These are phyloP conservation scores for Solanum clarkiae DNA, from an alignment of 257 asterid species.

Conservation along the genomic window DNA sequence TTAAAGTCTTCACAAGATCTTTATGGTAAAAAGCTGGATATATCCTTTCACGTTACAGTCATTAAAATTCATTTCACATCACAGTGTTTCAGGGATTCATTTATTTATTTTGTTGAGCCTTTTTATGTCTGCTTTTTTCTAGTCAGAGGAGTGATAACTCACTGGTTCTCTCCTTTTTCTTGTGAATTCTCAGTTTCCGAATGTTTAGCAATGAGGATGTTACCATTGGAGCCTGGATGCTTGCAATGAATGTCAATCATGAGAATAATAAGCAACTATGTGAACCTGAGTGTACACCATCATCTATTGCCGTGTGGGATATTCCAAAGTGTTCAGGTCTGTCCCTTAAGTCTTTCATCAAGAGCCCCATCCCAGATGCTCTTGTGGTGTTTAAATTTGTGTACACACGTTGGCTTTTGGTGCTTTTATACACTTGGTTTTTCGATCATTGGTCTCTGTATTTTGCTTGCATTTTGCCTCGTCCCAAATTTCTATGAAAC, in stretches of 20 bases:
- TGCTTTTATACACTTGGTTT: background rate
- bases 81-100: background rate
- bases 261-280: conserved; percentile 69
- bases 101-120: background rate
- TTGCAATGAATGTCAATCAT: conserved; percentile 90
- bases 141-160: background rate
- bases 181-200: conserved; percentile 53
- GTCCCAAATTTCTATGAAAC: background rate
- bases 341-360: background rate
- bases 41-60: background rate
- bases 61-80: background rate
- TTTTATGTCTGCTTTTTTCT: background rate
- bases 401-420: background rate
- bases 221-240: conserved; percentile 99
- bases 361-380: background rate
- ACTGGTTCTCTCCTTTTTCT: background rate
- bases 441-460: background rate
- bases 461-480: background rate
- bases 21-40: background rate
- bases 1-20: background rate
- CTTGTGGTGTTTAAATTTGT: background rate
- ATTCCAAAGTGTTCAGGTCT: conserved; percentile 95
- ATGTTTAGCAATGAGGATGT: conserved; percentile 99
- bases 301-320: conserved; percentile 95
- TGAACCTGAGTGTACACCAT: conserved; percentile 47